Conservation (phyloP, 371 early-diverging fungal species). For the Capillidium heterosporum region DNA sequence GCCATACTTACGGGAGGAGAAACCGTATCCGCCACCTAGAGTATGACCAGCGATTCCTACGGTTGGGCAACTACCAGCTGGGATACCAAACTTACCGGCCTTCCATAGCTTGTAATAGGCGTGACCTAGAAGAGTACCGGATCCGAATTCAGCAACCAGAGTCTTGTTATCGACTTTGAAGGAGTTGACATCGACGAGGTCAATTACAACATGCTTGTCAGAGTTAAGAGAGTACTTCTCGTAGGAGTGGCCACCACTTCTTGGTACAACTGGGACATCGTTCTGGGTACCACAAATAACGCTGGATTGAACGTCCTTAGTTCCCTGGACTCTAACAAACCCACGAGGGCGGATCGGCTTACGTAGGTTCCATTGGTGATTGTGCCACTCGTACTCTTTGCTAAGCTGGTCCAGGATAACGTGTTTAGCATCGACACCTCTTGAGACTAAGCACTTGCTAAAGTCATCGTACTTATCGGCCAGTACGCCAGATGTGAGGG, state of each 20-base stretch:
- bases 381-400: too few species aligned
- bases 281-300: constrained; percentile 15
- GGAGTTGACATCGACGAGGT: constrained; percentile 12
- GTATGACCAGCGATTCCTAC: constrained; percentile 19
- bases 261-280: constrained; percentile 12
- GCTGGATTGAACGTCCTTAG: constrained; percentile 12
- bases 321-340: background rate
- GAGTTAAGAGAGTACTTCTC: constrained; percentile 14
- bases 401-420: too few species aligned
- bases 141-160: constrained; percentile 11
- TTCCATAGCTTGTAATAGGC: constrained; percentile 15
- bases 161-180: constrained; percentile 8
- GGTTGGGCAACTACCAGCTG: constrained; percentile 18
- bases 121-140: constrained; percentile 16
- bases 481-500: too few species aligned
- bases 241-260: too few species aligned
- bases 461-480: too few species aligned
- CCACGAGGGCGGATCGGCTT: background rate
- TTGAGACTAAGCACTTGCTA: too few species aligned
- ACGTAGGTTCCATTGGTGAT: background rate
- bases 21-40: constrained; percentile 23
- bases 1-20: constrained; percentile 19
- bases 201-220: constrained; percentile 17
- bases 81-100: constrained; percentile 11
- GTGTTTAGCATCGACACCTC: too few species aligned